phyloP scores from a whole-genome alignment of 495 filamentous ascomycete species.

The Neurospora terricola region DNA sequence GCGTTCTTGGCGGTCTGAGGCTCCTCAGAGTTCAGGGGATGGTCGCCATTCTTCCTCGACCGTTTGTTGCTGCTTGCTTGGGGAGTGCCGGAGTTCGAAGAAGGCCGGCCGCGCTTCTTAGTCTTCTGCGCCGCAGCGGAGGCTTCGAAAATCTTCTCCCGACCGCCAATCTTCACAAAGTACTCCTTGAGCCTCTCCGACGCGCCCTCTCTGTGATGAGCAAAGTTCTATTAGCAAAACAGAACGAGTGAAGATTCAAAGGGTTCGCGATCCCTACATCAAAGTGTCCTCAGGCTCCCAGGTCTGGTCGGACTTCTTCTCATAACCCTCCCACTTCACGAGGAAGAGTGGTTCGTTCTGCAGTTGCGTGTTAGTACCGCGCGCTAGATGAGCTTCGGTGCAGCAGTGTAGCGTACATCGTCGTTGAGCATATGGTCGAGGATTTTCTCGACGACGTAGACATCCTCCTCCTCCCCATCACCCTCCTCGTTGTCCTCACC shows the following conservation, averaged over 20 bases:
- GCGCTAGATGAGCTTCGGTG: background rate
- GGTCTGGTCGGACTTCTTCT: constrained; percentile 46
- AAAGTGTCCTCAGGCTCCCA: constrained; percentile 55
- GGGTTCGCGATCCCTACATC: constrained; percentile 22
- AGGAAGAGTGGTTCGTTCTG: constrained; percentile 36
- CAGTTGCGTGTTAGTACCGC: background rate
- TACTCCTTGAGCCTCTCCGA: constrained; percentile 36
- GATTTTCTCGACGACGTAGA: constrained; percentile 50
- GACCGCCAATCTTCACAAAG: constrained; percentile 37
- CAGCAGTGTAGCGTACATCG: constrained; percentile 25
- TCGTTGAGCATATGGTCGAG: constrained; percentile 39
- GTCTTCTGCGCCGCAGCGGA: constrained; percentile 25
- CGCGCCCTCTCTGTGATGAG: constrained; percentile 29
- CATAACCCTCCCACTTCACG: constrained; percentile 55
- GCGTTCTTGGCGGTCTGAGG: constrained; percentile 24
- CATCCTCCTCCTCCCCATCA: constrained; percentile 28
- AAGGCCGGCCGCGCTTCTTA: constrained; percentile 38
- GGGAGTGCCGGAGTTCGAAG: constrained; percentile 14
- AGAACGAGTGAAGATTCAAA: background rate
- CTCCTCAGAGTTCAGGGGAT: constrained; percentile 20
- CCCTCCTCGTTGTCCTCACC: constrained; percentile 30
- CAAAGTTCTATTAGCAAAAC: constrained; percentile 1
- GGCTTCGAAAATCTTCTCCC: constrained; percentile 40
- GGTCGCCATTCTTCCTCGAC: constrained; percentile 24
- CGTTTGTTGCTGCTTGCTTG: constrained; percentile 24